phyloP scores from a whole-genome alignment of 73 alveolate species.

The Tetrahymena elliotti region DNA sequence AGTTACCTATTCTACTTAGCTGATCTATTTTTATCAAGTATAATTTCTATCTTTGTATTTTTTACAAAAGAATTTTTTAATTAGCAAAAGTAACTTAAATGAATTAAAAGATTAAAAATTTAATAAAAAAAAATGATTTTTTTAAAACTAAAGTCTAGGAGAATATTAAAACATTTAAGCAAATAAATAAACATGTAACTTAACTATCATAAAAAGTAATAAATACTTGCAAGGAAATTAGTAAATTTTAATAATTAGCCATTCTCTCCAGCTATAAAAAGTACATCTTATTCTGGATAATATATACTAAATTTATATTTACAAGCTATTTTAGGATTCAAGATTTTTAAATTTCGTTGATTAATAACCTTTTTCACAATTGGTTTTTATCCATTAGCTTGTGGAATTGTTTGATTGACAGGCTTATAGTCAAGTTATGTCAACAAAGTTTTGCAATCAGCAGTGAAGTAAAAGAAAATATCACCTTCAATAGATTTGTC shows the following conservation, averaged over 20 bases:
- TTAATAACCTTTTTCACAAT: not conserved
- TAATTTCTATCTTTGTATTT: too few relatives aligned
- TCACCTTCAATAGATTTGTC: not conserved
- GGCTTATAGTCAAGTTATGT: not conserved
- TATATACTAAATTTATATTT: not conserved
- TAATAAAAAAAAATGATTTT: too few relatives aligned
- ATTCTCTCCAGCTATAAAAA: not conserved
- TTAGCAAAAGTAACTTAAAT: too few relatives aligned
- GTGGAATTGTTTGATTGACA: not conserved
- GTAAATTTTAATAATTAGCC: not conserved
- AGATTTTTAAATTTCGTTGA: not conserved
- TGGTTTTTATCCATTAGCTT: not conserved
- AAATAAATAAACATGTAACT: not conserved
- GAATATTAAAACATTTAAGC: not conserved
- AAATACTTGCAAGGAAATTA: not conserved
- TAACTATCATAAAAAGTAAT: not conserved
- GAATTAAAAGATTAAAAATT: too few relatives aligned
- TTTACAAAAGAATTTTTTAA: too few relatives aligned
- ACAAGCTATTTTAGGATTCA: not conserved
- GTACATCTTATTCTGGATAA: not conserved
- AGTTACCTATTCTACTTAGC: too few relatives aligned
- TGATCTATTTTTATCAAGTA: too few relatives aligned
- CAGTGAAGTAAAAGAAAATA: not conserved
- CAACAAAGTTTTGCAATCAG: not conserved
- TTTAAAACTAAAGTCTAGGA: not conserved